Base-by-base conservation (phyloP, 2,329 filamentous ascomycete species). In the Passalora sequoiae region DNA sequence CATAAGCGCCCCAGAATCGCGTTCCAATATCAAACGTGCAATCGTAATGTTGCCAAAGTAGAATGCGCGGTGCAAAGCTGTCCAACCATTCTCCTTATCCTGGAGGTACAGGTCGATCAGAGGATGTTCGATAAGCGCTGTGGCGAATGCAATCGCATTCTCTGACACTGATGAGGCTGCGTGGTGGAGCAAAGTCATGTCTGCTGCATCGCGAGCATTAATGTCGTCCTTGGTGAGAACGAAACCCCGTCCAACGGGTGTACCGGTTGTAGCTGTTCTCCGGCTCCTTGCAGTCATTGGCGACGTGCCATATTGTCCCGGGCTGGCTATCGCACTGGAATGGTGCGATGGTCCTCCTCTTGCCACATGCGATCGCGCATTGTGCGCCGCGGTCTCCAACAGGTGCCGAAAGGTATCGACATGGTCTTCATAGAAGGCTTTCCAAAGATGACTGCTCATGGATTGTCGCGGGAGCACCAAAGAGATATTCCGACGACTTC, bases 401-500 rank as follows among this genome's bases (percentile, higher is more conserved):
- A 94, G 79, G 73, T 84, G 84, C 72, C 86, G 84, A 78, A 98
- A 97, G 65, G 74, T 81, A 67, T 94, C 89, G 81, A 95, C 85
- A 81, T 98, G 89, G 78, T 96, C 86, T 81, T 96, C 85, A 75
- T 94, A 84, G 68, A 91, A 97, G 67, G 80, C 87, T 78, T 89
- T 89, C 91, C 91, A 96, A 68, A 98, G 81, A 79, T 85, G 80
- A 74, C 89, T 84, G 83, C 87, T 97, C 91, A 97, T 92, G 56
- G 81, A 80, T 81, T 63, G 56, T 54, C 54, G 42, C 50, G 51
- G 52, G 57, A 53, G 59, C 49, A 50, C 51, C 33, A 44, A 49
- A 58, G 63, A 61, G 63, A 62, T 56, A 47, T 60, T 65, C 53
- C 71, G 70, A 62, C 66, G 68, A 68, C 70, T 73, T 78, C 75